Percentiles rank a stretch among this genome's conserved stretches.
Conservation (phyloP, 108 stramenopile genomes). For the Nannochloropsis granulata region DNA sequence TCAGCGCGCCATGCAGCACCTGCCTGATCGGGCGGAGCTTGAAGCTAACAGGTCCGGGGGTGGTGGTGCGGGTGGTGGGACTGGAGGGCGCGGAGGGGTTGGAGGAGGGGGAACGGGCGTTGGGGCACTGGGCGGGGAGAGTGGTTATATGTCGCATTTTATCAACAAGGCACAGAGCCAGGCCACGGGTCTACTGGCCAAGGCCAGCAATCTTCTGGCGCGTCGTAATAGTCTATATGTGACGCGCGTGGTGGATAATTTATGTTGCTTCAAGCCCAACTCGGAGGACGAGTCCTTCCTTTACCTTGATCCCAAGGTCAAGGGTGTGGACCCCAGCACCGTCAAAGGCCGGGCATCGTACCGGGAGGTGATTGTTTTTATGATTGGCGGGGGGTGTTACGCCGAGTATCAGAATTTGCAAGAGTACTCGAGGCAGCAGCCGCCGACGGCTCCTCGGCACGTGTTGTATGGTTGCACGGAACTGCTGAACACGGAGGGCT, state of each 20-base stretch:
- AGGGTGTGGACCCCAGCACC: constrained; percentile 32
- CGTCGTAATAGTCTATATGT: constrained; percentile 63
- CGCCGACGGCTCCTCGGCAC: constrained; percentile 41
- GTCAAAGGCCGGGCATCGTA: constrained; percentile 4
- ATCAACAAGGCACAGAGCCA: constrained; percentile 63
- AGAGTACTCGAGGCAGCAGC: constrained; percentile 13
- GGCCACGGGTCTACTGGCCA: constrained; percentile 74
- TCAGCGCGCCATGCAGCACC: constrained; percentile 39
- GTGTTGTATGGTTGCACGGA: constrained; percentile 87
- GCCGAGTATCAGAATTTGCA: constrained; percentile 93
- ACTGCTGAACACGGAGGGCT: constrained; percentile 39
- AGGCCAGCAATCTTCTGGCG: constrained; percentile 66
- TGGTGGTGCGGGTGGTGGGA: constrained; percentile 24
- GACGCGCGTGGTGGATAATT: constrained; percentile 73
- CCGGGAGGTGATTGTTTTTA: constrained; percentile 72
- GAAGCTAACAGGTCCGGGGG: constrained; percentile 41
- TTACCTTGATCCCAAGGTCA: constrained; percentile 81
- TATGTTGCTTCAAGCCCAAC: constrained; percentile 65
- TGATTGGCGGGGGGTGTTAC: constrained; percentile 90
- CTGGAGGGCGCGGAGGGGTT: constrained; percentile 1
- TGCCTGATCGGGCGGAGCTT: constrained; percentile 43
- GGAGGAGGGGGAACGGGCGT: background rate
- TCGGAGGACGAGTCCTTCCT: constrained; percentile 86
- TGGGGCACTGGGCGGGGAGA: background rate
- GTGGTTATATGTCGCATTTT: constrained; percentile 54